Evolutionary conservation across 1,284 basidiomycete species (phyloP).

Genomic region (Trichosporon asahii): DNA sequence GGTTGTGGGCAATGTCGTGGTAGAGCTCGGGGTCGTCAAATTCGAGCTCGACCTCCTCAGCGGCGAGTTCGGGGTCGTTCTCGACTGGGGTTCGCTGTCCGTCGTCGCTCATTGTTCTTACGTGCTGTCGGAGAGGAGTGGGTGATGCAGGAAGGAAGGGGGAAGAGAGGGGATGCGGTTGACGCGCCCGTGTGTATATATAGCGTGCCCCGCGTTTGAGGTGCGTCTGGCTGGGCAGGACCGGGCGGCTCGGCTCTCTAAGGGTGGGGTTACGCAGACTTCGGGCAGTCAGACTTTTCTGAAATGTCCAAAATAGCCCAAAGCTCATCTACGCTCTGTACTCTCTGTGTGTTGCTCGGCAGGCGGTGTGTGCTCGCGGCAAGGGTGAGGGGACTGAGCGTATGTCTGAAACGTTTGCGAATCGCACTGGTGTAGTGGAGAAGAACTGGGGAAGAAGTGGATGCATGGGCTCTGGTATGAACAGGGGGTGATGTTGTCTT

Average conservation of each 20-base stretch:
- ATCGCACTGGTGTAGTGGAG: not conserved
- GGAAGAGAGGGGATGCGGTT: not conserved
- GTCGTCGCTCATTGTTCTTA: not conserved
- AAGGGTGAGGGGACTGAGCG: not conserved
- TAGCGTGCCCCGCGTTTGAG: not conserved
- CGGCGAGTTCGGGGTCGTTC: not conserved
- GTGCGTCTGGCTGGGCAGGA: not conserved
- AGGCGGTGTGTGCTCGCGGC: not conserved
- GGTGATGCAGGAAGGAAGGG: not conserved
- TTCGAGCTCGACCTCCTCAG: constrained; percentile 4
- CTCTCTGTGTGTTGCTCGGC: not conserved
- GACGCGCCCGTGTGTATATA: not conserved
- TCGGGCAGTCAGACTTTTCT: not conserved
- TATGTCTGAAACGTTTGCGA: not conserved
- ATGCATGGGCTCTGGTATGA: not conserved
- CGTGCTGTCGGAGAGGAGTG: not conserved
- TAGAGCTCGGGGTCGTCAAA: constrained; percentile 1
- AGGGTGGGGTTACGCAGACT: not conserved
- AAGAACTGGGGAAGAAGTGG: not conserved
- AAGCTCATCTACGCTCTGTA: not conserved
- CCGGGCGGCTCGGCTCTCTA: not conserved
- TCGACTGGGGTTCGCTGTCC: not conserved
- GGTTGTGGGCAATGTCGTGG: not conserved
- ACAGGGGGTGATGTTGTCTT: not conserved
- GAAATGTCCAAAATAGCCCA: not conserved